Base-by-base conservation (phyloP, 208 protist species). In the Crithidia fasciculata region DNA sequence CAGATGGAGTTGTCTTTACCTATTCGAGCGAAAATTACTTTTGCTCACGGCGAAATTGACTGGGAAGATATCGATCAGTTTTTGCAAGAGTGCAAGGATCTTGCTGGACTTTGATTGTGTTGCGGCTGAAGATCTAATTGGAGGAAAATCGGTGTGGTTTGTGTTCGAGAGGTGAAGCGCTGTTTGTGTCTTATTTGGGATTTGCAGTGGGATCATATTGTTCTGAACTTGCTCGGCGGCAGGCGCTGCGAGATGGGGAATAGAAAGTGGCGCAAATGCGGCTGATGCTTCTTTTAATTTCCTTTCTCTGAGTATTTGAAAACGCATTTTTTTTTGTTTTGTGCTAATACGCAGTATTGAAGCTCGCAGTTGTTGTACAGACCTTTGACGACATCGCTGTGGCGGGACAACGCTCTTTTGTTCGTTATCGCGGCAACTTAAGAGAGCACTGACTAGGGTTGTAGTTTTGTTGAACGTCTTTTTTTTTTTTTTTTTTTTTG, bases 41-140 rank as follows among this genome's bases (percentile, higher is more conserved):
- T 69, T 3, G 64, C 18, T 37, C 49, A 69, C 2, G 64, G 64
- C 7, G 64, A 59, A 13, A 69, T 69, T 49, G 64, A 59, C 10
- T 69, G 49, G 49, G 64, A 69, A 16, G 64, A 69, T 59, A 36
- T 69, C 0, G 64, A 69, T n/a, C 39, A 69, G 18, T 69, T 69
- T 59, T 3, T 69, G 4, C n/a, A 69, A 0, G 52, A 69, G 39
- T 69, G 64, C 40, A 69, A 59, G 18, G n/a, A 69, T 39, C 40
- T 69, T 3, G 64, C 64, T 19, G 64, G 39, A 8, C 15, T 59
- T 44, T 45, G 16, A 55, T 18, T 12, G 45, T 13, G 45, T 49
- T 49, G 45, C 45, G 7, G 45, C 12, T 49, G 12, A 8, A 49
- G 45, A 49, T 15, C 9, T 15, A 13, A 49, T 49, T 49, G 45